A percentile compares a stretch with the other conserved stretches of the same genome.
Evolutionary conservation across 1,284 basidiomycete species (phyloP).

Genomic region (Apiotrichum mycotoxinovorans): DNA sequence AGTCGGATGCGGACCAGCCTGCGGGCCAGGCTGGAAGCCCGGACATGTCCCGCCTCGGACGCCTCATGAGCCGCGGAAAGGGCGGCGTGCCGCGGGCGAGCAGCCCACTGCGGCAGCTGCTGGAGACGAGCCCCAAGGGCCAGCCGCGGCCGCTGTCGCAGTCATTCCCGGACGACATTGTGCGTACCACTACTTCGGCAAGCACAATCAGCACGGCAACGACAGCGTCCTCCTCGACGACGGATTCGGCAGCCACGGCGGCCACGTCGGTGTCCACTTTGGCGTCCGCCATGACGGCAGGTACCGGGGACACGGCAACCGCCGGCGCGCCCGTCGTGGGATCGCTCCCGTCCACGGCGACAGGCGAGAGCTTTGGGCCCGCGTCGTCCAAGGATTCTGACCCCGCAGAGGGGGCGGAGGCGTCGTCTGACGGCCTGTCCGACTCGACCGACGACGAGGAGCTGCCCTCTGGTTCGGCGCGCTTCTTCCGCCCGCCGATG

Average conservation of each 20-base stretch:
- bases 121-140: conserved; percentile 10
- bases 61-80: conserved; percentile 1
- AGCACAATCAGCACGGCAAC: neutral
- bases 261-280: too few species aligned
- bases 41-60: conserved; percentile 1
- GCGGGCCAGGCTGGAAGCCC: neutral
- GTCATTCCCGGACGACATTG: conserved; percentile 4
- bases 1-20: neutral
- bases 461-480: conserved; percentile 6
- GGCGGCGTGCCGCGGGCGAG: conserved; percentile 24
- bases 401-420: neutral
- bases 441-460: conserved; percentile 41
- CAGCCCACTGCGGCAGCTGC: conserved; percentile 35
- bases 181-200: neutral
- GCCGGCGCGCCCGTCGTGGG: neutral
- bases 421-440: conserved; percentile 33
- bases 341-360: neutral
- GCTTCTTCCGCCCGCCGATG: conserved; percentile 9
- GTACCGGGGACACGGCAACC: neutral
- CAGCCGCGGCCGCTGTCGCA: neutral
- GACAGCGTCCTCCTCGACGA: neutral
- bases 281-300: neutral
- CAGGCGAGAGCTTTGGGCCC: neutral
- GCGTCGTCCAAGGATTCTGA: neutral
- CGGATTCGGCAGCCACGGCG: too few species aligned